These are phyloP conservation scores for Fagopyrum tataricum DNA, from an alignment of 148 eudicot genomes.

Conservation along the genomic window DNA sequence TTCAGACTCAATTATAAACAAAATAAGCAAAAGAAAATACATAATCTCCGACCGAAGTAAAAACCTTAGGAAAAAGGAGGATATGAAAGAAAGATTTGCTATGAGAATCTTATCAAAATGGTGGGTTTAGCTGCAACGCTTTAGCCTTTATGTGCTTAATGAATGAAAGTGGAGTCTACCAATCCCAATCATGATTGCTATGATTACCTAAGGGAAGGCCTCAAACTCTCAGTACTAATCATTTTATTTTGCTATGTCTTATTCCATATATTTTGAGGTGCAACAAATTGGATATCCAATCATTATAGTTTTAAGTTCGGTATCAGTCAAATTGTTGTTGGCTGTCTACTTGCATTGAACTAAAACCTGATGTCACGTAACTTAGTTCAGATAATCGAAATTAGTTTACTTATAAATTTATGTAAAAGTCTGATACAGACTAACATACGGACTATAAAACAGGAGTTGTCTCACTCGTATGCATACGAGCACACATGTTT, in stretches of 20 bases:
- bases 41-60: background rate
- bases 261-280: background rate
- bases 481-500: too few relatives aligned
- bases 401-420: too few relatives aligned
- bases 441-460: too few relatives aligned
- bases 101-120: background rate
- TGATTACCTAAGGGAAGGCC: slow-evolving; percentile 3
- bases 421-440: too few relatives aligned
- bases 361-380: too few relatives aligned
- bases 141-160: background rate
- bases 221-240: slow-evolving; percentile 7
- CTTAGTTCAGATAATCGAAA: too few relatives aligned
- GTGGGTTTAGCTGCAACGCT: background rate
- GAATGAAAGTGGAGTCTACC: background rate
- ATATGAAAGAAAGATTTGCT: background rate
- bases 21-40: background rate
- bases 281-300: background rate
- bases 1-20: background rate
- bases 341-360: too few relatives aligned
- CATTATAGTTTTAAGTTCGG: background rate
- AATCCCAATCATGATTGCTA: slow-evolving; percentile 3
- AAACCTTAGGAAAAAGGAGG: background rate
- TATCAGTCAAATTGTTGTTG: too few relatives aligned
- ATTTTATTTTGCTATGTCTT: slow-evolving; percentile 1
- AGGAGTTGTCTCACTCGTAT: too few relatives aligned